Conservation (phyloP, 2,329 filamentous ascomycete genomes). For the Pseudogymnoascus sp. region DNA sequence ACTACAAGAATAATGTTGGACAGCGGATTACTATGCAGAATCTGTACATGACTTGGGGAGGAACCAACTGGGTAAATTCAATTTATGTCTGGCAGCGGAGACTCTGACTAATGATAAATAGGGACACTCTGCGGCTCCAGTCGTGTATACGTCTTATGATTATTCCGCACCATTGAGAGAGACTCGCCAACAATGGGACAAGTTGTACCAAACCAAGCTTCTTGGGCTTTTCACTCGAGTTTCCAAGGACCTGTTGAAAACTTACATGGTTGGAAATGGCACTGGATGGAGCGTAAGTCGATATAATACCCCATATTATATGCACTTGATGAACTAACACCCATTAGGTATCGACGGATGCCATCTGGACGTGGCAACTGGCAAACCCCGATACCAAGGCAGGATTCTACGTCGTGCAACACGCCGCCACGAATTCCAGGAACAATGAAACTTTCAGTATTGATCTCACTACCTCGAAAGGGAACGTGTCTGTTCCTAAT, state of each 20-base stretch:
- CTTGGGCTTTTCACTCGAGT: constrained; percentile 49
- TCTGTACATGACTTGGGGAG: constrained; percentile 49
- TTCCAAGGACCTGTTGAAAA: constrained; percentile 44
- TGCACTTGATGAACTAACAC: constrained; percentile 13
- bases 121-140: constrained; percentile 36
- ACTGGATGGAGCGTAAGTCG: constrained; percentile 39
- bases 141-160: constrained; percentile 44
- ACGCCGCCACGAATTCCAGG: constrained; percentile 40
- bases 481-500: constrained; percentile 38
- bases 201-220: constrained; percentile 49
- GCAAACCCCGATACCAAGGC: constrained; percentile 44
- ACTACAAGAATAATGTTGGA: constrained; percentile 51
- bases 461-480: constrained; percentile 42
- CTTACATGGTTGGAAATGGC: constrained; percentile 49
- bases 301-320: background rate
- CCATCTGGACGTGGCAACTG: constrained; percentile 46
- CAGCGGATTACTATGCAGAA: constrained; percentile 44
- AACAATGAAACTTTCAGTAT: constrained; percentile 41
- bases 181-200: constrained; percentile 46
- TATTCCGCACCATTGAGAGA: constrained; percentile 46
- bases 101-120: constrained; percentile 3
- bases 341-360: constrained; percentile 30
- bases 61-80: constrained; percentile 45
- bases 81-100: background rate
- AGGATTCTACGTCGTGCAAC: constrained; percentile 46